phyloP scores from a whole-genome alignment of 768 basidiomycete species.

The Sporobolomyces pararoseus region DNA sequence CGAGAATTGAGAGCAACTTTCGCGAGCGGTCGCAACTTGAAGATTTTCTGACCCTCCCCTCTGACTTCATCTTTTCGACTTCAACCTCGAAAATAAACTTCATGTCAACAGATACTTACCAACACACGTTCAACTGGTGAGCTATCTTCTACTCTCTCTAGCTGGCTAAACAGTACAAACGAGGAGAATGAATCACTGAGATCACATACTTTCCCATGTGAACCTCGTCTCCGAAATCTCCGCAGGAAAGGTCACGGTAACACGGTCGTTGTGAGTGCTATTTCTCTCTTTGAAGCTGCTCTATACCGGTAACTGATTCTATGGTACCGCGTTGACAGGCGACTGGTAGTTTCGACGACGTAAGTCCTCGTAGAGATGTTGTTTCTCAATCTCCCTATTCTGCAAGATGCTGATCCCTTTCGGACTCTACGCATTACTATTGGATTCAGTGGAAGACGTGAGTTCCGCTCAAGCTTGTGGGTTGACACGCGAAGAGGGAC shows the following conservation, averaged over 20 bases:
- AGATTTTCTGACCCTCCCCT: background rate
- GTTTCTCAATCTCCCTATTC: background rate
- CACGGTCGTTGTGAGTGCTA: constrained; percentile 13
- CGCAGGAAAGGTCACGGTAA: constrained; percentile 23
- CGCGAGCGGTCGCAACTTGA: too few species aligned
- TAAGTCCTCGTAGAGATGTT: constrained; percentile 50
- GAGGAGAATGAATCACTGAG: too few species aligned
- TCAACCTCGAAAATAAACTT: background rate
- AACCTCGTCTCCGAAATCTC: too few species aligned
- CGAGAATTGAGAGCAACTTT: too few species aligned
- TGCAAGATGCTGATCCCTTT: background rate
- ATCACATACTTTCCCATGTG: background rate
- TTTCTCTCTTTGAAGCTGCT: constrained; percentile 59
- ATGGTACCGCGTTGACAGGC: too few species aligned
- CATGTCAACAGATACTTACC: constrained; percentile 38
- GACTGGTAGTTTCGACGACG: constrained; percentile 75
- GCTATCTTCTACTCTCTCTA: background rate
- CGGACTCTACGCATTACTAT: background rate
- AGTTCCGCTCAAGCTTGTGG: background rate
- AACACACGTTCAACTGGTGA: constrained; percentile 38
- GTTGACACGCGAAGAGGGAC: too few species aligned
- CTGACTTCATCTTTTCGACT: background rate
- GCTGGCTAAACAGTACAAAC: background rate
- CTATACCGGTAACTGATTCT: too few species aligned
- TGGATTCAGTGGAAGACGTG: constrained; percentile 24